These are phyloP conservation scores for Schwanniomyces pseudopolymorphus DNA, from an alignment of 805 yeast genomes.

Conservation along the genomic window DNA sequence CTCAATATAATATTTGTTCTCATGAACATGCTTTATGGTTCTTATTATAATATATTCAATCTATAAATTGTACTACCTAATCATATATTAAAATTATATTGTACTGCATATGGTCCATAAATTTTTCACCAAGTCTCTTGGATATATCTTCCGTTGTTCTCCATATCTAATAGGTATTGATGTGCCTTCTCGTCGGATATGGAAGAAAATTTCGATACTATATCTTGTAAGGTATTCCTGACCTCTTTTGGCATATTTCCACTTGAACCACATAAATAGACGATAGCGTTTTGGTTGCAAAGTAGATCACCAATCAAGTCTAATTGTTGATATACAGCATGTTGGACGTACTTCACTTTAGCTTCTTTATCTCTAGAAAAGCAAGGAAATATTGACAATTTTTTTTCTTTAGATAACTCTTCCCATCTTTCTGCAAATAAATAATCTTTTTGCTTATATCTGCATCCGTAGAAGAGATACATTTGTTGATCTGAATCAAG, in stretches of 20 bases:
- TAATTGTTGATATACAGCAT: conserved; percentile 55
- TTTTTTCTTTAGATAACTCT: conserved; percentile 25
- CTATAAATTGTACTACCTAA: not conserved
- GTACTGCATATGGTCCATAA: not conserved
- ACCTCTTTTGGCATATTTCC: conserved; percentile 94
- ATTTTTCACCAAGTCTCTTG: conserved; percentile 81
- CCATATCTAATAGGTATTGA: conserved; percentile 56
- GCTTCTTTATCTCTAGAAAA: conserved; percentile 49
- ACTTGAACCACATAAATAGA: conserved; percentile 89
- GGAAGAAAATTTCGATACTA: conserved; percentile 48
- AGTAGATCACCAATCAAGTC: conserved; percentile 52
- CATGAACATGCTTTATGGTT: not conserved
- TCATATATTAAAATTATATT: not conserved
- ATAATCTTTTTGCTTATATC: conserved; percentile 65
- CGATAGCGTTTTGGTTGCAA: conserved; percentile 51
- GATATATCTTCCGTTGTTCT: conserved; percentile 62
- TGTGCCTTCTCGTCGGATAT: conserved; percentile 47
- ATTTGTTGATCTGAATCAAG: conserved; percentile 27
- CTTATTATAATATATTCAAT: not conserved
- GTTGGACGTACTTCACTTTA: conserved; percentile 68
- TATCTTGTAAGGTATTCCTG: conserved; percentile 70
- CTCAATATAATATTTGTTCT: not conserved
- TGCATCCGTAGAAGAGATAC: conserved; percentile 71
- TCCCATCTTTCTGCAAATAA: conserved; percentile 61
- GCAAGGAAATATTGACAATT: conserved; percentile 39